A percentile compares a stretch with the other conserved stretches of the same genome.
These are phyloP conservation scores for Apophysomyces ossiformis DNA, from an alignment of 371 early-diverging fungal genomes.

Conservation along the genomic window DNA sequence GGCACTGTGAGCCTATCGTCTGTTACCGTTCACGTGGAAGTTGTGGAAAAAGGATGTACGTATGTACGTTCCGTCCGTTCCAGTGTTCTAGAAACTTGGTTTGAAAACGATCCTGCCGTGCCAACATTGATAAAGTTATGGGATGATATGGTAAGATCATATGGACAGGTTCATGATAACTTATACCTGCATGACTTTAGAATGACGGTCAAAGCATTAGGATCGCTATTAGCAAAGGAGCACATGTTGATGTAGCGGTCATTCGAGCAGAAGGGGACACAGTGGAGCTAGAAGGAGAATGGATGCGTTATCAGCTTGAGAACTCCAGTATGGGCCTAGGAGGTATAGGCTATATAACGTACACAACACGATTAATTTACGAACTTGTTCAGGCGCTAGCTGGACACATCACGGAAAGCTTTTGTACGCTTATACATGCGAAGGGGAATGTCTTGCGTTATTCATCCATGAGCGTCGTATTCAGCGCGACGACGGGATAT, in stretches of 20 bases:
- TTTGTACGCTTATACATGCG: constrained; percentile 11
- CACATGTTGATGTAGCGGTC: not conserved
- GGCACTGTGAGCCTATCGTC: constrained; percentile 13
- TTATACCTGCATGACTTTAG: not conserved
- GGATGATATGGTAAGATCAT: constrained; percentile 1
- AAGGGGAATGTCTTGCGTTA: constrained; percentile 12
- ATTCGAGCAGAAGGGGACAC: not conserved
- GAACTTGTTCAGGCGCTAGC: constrained; percentile 1
- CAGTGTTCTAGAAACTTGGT: constrained; percentile 8
- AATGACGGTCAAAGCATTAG: not conserved
- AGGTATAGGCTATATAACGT: not conserved
- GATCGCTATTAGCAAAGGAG: not conserved
- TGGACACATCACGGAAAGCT: constrained; percentile 15
- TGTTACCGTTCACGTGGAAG: not conserved
- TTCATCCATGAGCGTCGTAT: not conserved
- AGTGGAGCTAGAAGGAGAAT: not conserved
- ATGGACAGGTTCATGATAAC: not conserved
- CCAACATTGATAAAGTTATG: constrained; percentile 9
- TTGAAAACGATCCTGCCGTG: constrained; percentile 6
- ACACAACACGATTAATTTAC: not conserved
- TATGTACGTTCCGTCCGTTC: not conserved
- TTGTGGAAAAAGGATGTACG: not conserved
- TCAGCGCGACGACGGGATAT: not conserved
- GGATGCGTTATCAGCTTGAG: constrained; percentile 2
- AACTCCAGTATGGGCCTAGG: constrained; percentile 11